Percentiles rank a stretch among this genome's conserved stretches.
Evolutionary conservation across 2,329 filamentous ascomycete species (phyloP).

Genomic region (Bipolaris oryzae): DNA sequence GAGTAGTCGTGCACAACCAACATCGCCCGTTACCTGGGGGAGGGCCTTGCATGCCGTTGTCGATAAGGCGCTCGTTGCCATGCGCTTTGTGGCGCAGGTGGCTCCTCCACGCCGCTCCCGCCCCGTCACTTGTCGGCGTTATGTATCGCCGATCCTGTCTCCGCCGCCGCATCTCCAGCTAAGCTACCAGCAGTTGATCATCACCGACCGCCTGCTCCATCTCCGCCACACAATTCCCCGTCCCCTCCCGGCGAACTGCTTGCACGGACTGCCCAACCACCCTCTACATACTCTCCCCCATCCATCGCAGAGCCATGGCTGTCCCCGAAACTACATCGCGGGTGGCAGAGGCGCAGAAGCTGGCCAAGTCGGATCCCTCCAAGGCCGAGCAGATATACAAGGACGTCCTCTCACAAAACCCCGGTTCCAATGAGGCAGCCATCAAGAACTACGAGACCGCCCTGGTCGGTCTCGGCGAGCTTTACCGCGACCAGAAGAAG

Average conservation of each 20-base stretch:
- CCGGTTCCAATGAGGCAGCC: slow-evolving; percentile 82
- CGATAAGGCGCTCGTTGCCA: slow-evolving; percentile 15
- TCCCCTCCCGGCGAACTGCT: slow-evolving; percentile 5
- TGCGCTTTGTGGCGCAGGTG: slow-evolving; percentile 7
- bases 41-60: not conserved
- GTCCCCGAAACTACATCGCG: slow-evolving; percentile 61
- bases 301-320: slow-evolving; percentile 34
- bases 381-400: slow-evolving; percentile 90
- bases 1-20: not conserved
- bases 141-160: slow-evolving; percentile 14
- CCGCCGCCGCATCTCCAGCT: slow-evolving; percentile 16
- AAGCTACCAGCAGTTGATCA: slow-evolving; percentile 23
- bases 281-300: not conserved
- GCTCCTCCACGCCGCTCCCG: not conserved
- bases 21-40: not conserved
- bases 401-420: slow-evolving; percentile 83
- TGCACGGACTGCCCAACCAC: slow-evolving; percentile 1
- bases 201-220: slow-evolving; percentile 15
- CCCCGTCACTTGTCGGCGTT: slow-evolving; percentile 5
- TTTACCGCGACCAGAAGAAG: slow-evolving; percentile 88
- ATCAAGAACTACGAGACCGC: slow-evolving; percentile 91
- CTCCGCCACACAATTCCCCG: slow-evolving; percentile 12
- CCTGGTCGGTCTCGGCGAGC: slow-evolving; percentile 84
- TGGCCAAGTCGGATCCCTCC: slow-evolving; percentile 77
- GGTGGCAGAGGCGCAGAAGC: slow-evolving; percentile 87